phyloP scores from a whole-genome alignment of 176 grass and related monocot genomes.

The Aegilops speltoides region DNA sequence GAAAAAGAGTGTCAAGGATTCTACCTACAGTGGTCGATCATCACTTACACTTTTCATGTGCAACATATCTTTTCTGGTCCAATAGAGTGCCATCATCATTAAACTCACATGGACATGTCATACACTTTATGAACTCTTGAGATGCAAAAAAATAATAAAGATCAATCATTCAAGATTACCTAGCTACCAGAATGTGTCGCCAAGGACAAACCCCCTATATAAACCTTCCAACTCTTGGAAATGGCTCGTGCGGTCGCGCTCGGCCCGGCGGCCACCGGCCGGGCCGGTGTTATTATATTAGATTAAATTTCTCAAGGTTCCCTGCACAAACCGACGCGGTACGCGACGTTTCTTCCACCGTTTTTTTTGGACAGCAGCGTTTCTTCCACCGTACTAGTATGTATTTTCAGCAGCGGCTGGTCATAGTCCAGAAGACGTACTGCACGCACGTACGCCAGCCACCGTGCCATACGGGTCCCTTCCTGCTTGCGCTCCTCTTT shows the following conservation, averaged over 20 bases:
- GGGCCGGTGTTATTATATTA: background rate
- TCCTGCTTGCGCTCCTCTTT: too few species aligned
- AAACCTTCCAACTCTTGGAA: background rate
- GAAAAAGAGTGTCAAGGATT: too few species aligned
- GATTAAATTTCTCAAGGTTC: background rate
- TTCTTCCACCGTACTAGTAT: background rate
- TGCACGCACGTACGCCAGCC: too few species aligned
- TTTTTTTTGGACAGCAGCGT: background rate
- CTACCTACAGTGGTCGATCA: too few species aligned
- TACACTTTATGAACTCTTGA: background rate
- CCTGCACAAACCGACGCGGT: background rate
- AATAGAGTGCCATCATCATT: background rate
- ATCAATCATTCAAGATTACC: background rate
- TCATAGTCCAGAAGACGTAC: too few species aligned
- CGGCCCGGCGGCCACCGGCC: background rate
- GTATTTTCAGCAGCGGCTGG: background rate
- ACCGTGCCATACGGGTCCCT: too few species aligned
- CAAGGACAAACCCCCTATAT: background rate
- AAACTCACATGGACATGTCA: background rate
- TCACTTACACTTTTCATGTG: too few species aligned
- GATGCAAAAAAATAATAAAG: background rate
- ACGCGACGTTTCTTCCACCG: background rate
- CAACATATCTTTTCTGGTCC: too few species aligned
- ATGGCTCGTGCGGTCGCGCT: background rate
- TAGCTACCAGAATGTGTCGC: background rate